A percentile compares a stretch with the other conserved stretches of the same genome.
Evolutionary conservation across 345 rosid genomes (phyloP).

Genomic region (Populus nigra): DNA sequence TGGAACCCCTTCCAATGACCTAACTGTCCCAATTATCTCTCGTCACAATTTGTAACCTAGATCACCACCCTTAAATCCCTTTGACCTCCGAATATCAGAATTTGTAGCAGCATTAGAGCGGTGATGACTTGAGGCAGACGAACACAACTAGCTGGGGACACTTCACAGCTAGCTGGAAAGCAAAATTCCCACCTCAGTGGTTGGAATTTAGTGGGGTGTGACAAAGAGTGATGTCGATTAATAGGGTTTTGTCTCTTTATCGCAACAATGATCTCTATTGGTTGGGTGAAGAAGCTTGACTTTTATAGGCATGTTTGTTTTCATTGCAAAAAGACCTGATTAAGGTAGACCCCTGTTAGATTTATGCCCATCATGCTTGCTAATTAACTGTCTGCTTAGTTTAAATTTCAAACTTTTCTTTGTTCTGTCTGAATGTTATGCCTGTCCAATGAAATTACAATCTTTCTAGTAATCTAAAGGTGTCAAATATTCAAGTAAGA

Average conservation of each 20-base stretch:
- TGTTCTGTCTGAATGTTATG: background rate
- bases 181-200: constrained; percentile 29
- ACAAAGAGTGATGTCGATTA: constrained; percentile 12
- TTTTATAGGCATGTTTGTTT: constrained; percentile 9
- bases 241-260: constrained; percentile 19
- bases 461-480: background rate
- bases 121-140: constrained; percentile 10
- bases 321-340: background rate
- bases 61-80: constrained; percentile 3
- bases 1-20: constrained; percentile 22
- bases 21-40: background rate
- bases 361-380: background rate
- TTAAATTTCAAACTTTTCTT: constrained; percentile 24
- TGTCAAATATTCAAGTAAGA: background rate
- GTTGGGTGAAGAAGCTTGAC: constrained; percentile 35
- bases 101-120: background rate
- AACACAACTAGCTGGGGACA: background rate
- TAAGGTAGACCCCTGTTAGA: constrained; percentile 25
- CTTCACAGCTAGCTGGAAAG: constrained; percentile 30
- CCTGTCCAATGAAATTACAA: background rate
- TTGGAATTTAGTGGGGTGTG: constrained; percentile 24
- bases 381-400: constrained; percentile 14
- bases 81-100: background rate
- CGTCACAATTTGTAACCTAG: background rate
- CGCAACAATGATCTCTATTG: constrained; percentile 4